Base-by-base conservation (phyloP, 1,284 basidiomycete species). In the Pseudozyma pruni region DNA sequence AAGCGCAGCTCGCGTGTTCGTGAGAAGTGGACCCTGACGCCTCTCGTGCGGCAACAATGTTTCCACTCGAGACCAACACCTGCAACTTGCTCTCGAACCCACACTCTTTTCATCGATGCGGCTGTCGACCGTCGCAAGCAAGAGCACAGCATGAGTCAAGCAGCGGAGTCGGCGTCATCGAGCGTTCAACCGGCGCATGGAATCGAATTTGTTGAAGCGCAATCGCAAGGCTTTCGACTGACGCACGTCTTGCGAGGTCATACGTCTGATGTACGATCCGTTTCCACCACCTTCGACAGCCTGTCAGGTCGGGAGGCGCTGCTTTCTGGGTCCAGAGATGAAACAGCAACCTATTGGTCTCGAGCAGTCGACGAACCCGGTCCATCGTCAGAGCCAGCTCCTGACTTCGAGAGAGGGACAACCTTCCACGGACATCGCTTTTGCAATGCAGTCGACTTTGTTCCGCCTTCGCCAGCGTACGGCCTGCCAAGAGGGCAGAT, bases 311-410 rank as follows among this genome's bases (percentile, higher is more conserved):
- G 52, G 10, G 67, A 71, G 45, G 55, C 56, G n/a, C n/a, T 71
- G 27, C 42, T 71, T 4, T 64, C 67, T 3, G 67, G 61, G 3
- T 71, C 67, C 8, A 50, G 67, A 22, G 67, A 71, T 23, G 43
- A 64, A 10, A 64, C 52, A 2, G 57, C 52, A 5, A 55, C 53
- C 1, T 50, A 40, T 10, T 71, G 67, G 67, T 64, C 67, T 37
- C 52, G 67, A n/a, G 11, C 47, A n/a, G 20, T 7, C 16, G 9
- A 41, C 17, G 23, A 23, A 25, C 10, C 34, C 14, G 32, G 34
- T 8, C 14, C 22, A 17, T 8, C 51, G 5, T 37, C 41, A 17
- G 8, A 19, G 1, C 20, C 22, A 19, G 10, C 35, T 17, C 6
- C 38, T 3, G 27, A 16, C 37, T 71, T 71, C 33, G 44, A 52